phyloP scores from a whole-genome alignment of 179 eudicot species.

The Beta lomatogona region DNA sequence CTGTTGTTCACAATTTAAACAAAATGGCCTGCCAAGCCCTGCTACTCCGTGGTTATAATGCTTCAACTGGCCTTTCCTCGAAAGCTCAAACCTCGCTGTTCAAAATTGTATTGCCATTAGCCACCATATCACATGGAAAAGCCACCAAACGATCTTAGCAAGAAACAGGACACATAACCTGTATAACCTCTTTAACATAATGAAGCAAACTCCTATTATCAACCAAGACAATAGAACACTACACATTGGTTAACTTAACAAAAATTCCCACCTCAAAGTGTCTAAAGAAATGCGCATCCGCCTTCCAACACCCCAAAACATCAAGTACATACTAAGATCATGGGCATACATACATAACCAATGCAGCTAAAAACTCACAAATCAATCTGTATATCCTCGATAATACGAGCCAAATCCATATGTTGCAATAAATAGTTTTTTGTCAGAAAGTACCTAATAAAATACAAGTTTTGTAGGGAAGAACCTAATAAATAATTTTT shows the following conservation, averaged over 20 bases:
- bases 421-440: no score
- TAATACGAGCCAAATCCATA: not conserved
- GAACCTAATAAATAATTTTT: no score
- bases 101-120: conserved; percentile 6
- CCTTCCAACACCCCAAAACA: not conserved
- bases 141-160: not conserved
- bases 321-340: not conserved
- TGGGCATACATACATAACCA: not conserved
- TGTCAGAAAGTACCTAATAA: no score
- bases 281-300: no score
- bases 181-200: not conserved
- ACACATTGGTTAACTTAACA: no score
- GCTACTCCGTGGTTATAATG: conserved; percentile 5
- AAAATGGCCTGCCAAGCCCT: conserved; percentile 21
- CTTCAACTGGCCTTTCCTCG: not conserved
- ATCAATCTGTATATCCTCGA: not conserved
- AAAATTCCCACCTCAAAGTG: not conserved
- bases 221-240: no score
- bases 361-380: not conserved
- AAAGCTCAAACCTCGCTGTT: conserved; percentile 24
- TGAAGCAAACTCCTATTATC: not conserved
- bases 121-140: not conserved
- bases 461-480: no score
- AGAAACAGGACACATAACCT: not conserved
- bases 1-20: conserved; percentile 16